Evolutionary conservation across 2,329 filamentous ascomycete genomes (phyloP).

Genomic region (Aspergillus ruber): DNA sequence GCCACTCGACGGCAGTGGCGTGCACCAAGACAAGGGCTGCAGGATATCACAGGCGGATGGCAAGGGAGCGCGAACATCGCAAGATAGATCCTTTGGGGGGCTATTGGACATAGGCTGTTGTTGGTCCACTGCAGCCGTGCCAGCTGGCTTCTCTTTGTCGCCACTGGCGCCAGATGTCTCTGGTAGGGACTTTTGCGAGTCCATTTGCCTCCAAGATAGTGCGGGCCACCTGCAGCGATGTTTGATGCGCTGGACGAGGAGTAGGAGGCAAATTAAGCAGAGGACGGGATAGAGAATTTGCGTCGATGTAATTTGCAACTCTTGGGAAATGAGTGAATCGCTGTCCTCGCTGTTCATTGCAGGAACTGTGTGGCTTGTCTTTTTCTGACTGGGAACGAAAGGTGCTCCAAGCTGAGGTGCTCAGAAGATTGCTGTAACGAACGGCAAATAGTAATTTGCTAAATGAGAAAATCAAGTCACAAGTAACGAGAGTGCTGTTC

Average conservation of each 20-base stretch:
- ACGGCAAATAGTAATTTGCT: no score
- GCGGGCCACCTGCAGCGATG: conserved; percentile 9
- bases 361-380: background rate
- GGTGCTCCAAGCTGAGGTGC: no score
- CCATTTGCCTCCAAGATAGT: conserved; percentile 13
- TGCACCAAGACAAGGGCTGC: conserved; percentile 16
- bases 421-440: no score
- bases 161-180: conserved; percentile 14
- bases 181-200: conserved; percentile 6
- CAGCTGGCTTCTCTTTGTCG: conserved; percentile 5
- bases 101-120: conserved; percentile 2
- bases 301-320: background rate
- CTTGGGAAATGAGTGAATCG: background rate
- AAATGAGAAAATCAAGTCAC: no score
- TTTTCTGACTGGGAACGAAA: no score
- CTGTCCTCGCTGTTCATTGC: background rate
- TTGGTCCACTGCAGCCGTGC: conserved; percentile 4
- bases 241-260: conserved; percentile 13
- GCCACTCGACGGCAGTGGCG: conserved; percentile 18
- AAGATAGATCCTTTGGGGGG: background rate
- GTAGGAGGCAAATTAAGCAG: conserved; percentile 12
- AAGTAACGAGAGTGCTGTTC: no score
- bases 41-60: conserved; percentile 21
- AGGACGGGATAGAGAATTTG: conserved; percentile 7
- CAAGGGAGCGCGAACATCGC: conserved; percentile 2